A percentile compares a stretch with the other conserved stretches of the same genome.
Conservation (phyloP, 345 rosid genomes). For the Trapa bicornis region DNA sequence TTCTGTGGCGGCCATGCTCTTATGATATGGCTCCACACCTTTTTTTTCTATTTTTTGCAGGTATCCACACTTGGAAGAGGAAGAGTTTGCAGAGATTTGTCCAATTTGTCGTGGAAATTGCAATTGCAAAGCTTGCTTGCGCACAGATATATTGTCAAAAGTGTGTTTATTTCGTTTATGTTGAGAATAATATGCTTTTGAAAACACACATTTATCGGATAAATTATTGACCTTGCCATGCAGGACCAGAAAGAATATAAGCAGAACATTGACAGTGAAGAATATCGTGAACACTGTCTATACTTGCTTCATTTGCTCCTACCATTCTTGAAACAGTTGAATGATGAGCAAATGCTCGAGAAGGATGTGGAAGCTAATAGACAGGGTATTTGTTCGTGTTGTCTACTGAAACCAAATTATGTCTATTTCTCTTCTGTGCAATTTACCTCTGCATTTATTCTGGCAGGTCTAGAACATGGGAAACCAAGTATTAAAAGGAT, state of each 20-base stretch:
- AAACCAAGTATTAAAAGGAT: constrained; percentile 13
- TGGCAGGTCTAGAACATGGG: constrained; percentile 14
- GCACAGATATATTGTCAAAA: constrained; percentile 16
- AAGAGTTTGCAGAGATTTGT: constrained; percentile 30
- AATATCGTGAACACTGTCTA: constrained; percentile 15
- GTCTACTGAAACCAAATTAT: background rate
- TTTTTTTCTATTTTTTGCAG: constrained; percentile 11
- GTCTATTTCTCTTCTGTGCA: background rate
- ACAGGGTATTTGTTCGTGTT: constrained; percentile 17
- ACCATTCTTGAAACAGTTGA: constrained; percentile 20
- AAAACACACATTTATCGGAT: background rate
- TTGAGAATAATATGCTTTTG: background rate
- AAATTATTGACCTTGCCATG: background rate
- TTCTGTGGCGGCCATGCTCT: background rate
- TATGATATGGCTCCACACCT: background rate
- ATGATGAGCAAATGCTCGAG: constrained; percentile 28
- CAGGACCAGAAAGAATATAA: constrained; percentile 10
- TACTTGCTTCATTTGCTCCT: constrained; percentile 19
- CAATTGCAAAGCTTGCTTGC: constrained; percentile 63
- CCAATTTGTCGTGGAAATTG: constrained; percentile 43
- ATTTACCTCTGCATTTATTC: constrained; percentile 3
- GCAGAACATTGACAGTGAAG: constrained; percentile 1
- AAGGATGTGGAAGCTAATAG: constrained; percentile 18
- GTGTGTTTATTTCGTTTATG: constrained; percentile 16
- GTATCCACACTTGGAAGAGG: constrained; percentile 37